Conservation (phyloP, 2,329 filamentous ascomycete genomes). For the Exophiala xenobiotica region DNA sequence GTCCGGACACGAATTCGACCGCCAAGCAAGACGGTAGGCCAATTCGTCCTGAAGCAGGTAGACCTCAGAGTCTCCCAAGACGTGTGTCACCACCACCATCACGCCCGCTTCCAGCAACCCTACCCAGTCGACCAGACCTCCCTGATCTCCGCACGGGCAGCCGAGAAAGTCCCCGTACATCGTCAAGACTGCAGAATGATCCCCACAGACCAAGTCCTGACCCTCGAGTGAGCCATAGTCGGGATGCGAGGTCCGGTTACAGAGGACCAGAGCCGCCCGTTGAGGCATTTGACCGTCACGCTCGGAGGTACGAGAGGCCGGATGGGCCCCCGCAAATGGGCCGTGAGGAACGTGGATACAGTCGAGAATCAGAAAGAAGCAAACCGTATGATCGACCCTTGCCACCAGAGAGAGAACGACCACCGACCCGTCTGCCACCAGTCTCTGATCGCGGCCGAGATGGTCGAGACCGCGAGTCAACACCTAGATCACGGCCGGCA, state of each 20-base stretch:
- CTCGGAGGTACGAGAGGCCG: constrained; percentile 39
- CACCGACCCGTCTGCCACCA: constrained; percentile 28
- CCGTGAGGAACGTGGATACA: constrained; percentile 27
- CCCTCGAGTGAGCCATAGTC: constrained; percentile 35
- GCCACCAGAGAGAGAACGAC: constrained; percentile 24
- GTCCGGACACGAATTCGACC: constrained; percentile 3
- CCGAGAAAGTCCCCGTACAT: constrained; percentile 39
- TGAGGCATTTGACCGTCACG: constrained; percentile 37
- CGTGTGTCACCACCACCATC: constrained; percentile 38
- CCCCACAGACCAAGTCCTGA: constrained; percentile 33
- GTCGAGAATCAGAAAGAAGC: constrained; percentile 25
- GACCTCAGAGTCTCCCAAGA: constrained; percentile 34
- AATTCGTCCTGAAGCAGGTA: constrained; percentile 17
- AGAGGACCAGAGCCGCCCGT: constrained; percentile 39
- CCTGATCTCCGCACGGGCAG: constrained; percentile 36
- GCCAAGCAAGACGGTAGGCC: constrained; percentile 20
- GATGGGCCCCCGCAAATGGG: constrained; percentile 29
- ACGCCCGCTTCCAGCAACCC: constrained; percentile 37
- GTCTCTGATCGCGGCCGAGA: constrained; percentile 31
- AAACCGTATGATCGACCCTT: constrained; percentile 22
- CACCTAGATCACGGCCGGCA: constrained; percentile 24
- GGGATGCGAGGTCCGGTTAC: constrained; percentile 39
- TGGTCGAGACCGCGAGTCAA: constrained; percentile 27
- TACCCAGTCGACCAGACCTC: constrained; percentile 38
- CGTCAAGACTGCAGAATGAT: constrained; percentile 33